Evolutionary conservation across 2,329 filamentous ascomycete genomes (phyloP), one percentile per base, ranked within the genome.

Genomic region (Ascochyta fabae): DNA sequence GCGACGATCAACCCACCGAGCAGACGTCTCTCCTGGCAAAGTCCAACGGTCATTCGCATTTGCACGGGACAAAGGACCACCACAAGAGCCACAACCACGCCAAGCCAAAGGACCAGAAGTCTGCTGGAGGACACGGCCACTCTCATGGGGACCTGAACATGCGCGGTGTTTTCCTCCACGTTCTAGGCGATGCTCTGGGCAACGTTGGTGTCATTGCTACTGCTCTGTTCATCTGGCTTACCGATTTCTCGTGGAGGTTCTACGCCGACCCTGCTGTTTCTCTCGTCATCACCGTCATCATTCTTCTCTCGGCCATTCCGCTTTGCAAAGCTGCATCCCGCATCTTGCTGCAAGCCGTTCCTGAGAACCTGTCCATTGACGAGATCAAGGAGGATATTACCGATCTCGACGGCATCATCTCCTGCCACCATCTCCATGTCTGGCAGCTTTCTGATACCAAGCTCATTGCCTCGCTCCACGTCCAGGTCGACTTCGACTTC

Each of bases 381-480:
- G 91, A 98, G 56, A 94, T 99, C 75, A 90, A 92, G 64, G 88
- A 94, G 63, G 95, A 99, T 73, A 96, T 99, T 49, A 86, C 93
- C 71, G 80, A 85, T 15, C 86, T 99, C 6, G 89, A 90, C 0
- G 93, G 93, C 38, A 90, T 99, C 43, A 81, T 95, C 58, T 92
- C 90, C 73, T 96, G 92, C 71, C 95, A 99, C 77, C 94, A 99
- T 74, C 84, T 99, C 22, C 95, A 99, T 74, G 92, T 99, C 59
- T 99, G 95, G 95, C 94, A 98, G 76, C 84, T 99, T 31, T 96
- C 90, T 15, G 94, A 98, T 72, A 95, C 92, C 48, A 96, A 97
- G 80, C 83, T 96, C 31, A 89, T 99, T 34, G 94, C 95, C 12
- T 95, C 90, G 10, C 86, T 99, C 77, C 95, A 99, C 72, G 88